Evolutionary conservation across 164 flowering plant genomes (phyloP).

Genomic region (Platanus orientalis): DNA sequence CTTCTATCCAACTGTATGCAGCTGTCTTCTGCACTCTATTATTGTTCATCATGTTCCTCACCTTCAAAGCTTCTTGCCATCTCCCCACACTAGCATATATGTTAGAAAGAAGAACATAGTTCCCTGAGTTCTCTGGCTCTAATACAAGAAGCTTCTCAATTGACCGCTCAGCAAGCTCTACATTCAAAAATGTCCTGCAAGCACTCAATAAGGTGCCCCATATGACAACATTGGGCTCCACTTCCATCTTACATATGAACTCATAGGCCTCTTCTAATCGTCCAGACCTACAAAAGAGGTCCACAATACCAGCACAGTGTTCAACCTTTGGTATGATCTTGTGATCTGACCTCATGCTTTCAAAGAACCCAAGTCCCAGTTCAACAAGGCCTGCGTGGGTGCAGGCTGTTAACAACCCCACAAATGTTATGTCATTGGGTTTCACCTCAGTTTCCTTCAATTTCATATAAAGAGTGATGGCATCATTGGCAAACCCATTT

Average conservation of each 20-base stretch:
- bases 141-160: slow-evolving; percentile 26
- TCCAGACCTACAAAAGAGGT: slow-evolving; percentile 42
- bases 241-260: slow-evolving; percentile 35
- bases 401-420: slow-evolving; percentile 44
- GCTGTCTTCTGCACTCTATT: slow-evolving; percentile 34
- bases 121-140: slow-evolving; percentile 52
- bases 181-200: slow-evolving; percentile 29
- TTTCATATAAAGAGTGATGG: slow-evolving; percentile 23
- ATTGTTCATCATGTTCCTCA: slow-evolving; percentile 33
- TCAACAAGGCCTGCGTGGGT: slow-evolving; percentile 50
- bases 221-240: slow-evolving; percentile 42
- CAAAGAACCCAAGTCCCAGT: slow-evolving; percentile 27
- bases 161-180: slow-evolving; percentile 37
- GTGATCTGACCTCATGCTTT: slow-evolving; percentile 30
- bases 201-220: slow-evolving; percentile 52
- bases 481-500: slow-evolving; percentile 39
- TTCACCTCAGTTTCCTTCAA: slow-evolving; percentile 27
- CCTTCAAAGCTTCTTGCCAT: slow-evolving; percentile 39
- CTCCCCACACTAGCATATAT: slow-evolving; percentile 36
- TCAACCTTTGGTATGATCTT: slow-evolving; percentile 34
- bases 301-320: slow-evolving; percentile 48
- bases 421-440: slow-evolving; percentile 44
- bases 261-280: slow-evolving; percentile 34
- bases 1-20: slow-evolving; percentile 51
- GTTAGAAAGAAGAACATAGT: slow-evolving; percentile 42